Base-by-base conservation (phyloP, 2,329 filamentous ascomycete species). In the Paramyrothecium sp. region DNA sequence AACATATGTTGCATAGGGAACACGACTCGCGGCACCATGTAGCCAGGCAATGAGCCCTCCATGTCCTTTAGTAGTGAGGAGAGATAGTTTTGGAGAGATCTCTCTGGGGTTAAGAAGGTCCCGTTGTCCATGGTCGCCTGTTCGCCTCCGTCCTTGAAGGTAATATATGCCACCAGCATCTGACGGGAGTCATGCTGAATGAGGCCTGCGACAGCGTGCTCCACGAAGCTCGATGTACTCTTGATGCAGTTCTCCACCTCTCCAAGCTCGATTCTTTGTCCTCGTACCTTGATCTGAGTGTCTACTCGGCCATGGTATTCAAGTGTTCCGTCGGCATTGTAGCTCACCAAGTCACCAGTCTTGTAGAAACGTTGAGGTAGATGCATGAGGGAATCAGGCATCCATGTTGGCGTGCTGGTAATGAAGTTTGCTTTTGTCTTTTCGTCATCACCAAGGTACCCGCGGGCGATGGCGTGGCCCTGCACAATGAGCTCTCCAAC, bases 281-380 rank as follows among this genome's bases (percentile, higher is more conserved):
- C 77, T 1, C 71, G 67, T 3, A 81, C 63, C 61, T 81, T 81
- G 58, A 80, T 61, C 34, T 78, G 73, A 1, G 69, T 72, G 59
- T 80, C 75, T 20, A 38, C 38, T 19, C 51, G 51, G 26, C 51
- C 30, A 7, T 38, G 16, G 16, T 38, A 53, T 26, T 38, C 33
- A n/a, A 53, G 33, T 13, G 20, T 34, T 13, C 51, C 51, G 17
- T 41, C n/a, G n/a, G 22, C 21, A 34, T 38, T 53, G 19, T 53
- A 53, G 26, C 26, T 38, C 16, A 41, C 51, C 5, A 53, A 17
- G 38, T 53, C 51, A 19, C 51, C 51, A 3, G 51, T 53, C 33
- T 38, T 41, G 33, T 53, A 53, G 30, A 53, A 38, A 3, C 33
- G 13, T 13, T n/a, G 30, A 11, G 26, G 3, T 4, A 20, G n/a